Evolutionary conservation across 73 alveolate genomes (phyloP).

Genomic region (Paramecium bursaria): DNA sequence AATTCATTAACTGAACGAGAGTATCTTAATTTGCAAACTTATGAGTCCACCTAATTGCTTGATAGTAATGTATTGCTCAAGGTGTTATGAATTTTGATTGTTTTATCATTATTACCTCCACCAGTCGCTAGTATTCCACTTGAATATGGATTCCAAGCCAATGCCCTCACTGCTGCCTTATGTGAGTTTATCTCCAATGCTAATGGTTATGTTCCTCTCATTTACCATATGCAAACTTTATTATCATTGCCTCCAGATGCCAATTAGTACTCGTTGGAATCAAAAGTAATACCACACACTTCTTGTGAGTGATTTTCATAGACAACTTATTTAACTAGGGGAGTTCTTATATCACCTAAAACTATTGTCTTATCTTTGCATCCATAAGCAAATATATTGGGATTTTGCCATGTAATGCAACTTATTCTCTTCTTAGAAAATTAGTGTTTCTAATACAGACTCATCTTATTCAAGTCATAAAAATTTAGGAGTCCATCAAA

Average conservation of each 20-base stretch:
- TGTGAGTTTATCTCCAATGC: conserved; percentile 69
- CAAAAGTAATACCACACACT: conserved; percentile 93
- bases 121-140: conserved; percentile 78
- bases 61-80: conserved; percentile 49
- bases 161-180: conserved; percentile 82
- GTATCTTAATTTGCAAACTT: conserved; percentile 66
- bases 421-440: conserved; percentile 76
- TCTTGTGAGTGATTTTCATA: conserved; percentile 89
- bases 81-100: conserved; percentile 76
- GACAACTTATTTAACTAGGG: conserved; percentile 73
- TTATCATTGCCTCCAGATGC: conserved; percentile 98
- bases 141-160: conserved; percentile 85
- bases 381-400: conserved; percentile 83
- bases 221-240: conserved; percentile 86
- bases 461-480: conserved; percentile 79
- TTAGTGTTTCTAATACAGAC: conserved; percentile 60
- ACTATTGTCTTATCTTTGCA: conserved; percentile 88
- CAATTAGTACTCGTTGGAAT: conserved; percentile 84
- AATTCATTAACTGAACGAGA: conserved; percentile 58
- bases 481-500: conserved; percentile 77
- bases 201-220: conserved; percentile 39
- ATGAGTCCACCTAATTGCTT: conserved; percentile 69
- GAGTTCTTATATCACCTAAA: conserved; percentile 88
- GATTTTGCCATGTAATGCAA: conserved; percentile 76
- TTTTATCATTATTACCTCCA: conserved; percentile 82